These are phyloP conservation scores for Syncephalastrum monosporum DNA, from an alignment of 371 early-diverging fungal species.

Conservation along the genomic window DNA sequence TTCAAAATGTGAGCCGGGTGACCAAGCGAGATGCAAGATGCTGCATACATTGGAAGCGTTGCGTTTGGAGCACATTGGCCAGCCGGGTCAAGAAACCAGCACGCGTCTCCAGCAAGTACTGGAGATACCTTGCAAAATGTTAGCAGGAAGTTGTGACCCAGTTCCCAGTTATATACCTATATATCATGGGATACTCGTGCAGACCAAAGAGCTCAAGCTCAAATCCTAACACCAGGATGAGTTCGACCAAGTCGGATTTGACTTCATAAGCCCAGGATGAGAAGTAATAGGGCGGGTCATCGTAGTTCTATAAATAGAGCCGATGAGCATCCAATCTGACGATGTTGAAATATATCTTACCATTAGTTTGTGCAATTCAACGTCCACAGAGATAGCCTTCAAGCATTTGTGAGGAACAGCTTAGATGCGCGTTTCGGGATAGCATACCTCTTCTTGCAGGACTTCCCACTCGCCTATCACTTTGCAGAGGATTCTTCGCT, in stretches of 20 bases:
- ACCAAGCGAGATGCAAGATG: background rate
- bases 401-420: background rate
- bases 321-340: too few relatives aligned
- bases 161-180: conserved; percentile 47
- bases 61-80: background rate
- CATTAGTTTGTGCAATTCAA: too few relatives aligned
- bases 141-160: background rate
- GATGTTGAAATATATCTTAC: too few relatives aligned
- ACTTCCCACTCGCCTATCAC: conserved; percentile 64
- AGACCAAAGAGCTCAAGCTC: conserved; percentile 69
- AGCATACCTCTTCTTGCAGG: conserved; percentile 55
- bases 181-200: conserved; percentile 68
- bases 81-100: conserved; percentile 22
- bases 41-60: too few relatives aligned
- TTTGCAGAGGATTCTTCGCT: conserved; percentile 65
- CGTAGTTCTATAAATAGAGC: too few relatives aligned
- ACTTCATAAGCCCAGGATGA: conserved; percentile 76
- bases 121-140: conserved; percentile 1
- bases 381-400: too few relatives aligned
- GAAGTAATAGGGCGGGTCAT: conserved; percentile 49
- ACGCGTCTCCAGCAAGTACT: conserved; percentile 36
- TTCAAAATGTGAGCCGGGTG: background rate
- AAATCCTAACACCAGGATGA: conserved; percentile 60
- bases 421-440: background rate
- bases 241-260: conserved; percentile 65